Evolutionary conservation across 345 rosid genomes (phyloP).

Genomic region (Litchi chinensis): DNA sequence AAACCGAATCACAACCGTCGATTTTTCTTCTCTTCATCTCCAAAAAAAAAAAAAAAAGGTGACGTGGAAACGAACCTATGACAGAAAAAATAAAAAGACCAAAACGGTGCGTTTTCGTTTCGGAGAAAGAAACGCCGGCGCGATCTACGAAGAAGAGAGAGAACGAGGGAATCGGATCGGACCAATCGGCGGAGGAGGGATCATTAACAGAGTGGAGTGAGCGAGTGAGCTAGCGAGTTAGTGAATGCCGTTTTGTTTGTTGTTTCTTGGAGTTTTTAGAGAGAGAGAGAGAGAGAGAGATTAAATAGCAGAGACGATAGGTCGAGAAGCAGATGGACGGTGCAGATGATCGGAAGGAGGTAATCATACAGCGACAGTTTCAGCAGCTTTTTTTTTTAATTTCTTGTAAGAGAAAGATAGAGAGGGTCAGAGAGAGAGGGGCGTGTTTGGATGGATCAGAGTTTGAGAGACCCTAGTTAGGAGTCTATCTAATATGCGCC

Average conservation of each 20-base stretch:
- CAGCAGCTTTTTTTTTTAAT: conserved; percentile 18
- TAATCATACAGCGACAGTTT: conserved; percentile 39
- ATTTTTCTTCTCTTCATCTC: not conserved
- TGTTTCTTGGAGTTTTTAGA: not conserved
- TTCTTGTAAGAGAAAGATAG: not conserved
- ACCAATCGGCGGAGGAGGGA: not conserved
- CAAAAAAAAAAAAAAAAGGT: not conserved
- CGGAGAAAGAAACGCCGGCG: conserved; percentile 1
- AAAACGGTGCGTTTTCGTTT: not conserved
- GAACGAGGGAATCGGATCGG: conserved; percentile 13
- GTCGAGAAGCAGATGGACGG: conserved; percentile 25
- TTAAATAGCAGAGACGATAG: conserved; percentile 7
- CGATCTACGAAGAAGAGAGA: conserved; percentile 11
- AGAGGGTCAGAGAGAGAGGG: not conserved
- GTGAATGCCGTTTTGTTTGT: not conserved
- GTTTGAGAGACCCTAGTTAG: not conserved
- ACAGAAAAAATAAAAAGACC: not conserved
- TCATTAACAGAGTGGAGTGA: not conserved
- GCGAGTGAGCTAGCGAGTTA: not conserved
- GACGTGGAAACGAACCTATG: not conserved
- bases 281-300: not conserved
- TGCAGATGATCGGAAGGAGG: conserved; percentile 18
- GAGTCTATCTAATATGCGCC: conserved; percentile 27
- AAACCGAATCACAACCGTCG: not conserved
- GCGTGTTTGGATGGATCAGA: conserved; percentile 8